phyloP scores from a whole-genome alignment of 331 rosid genomes.

The Acacia pycnantha region DNA sequence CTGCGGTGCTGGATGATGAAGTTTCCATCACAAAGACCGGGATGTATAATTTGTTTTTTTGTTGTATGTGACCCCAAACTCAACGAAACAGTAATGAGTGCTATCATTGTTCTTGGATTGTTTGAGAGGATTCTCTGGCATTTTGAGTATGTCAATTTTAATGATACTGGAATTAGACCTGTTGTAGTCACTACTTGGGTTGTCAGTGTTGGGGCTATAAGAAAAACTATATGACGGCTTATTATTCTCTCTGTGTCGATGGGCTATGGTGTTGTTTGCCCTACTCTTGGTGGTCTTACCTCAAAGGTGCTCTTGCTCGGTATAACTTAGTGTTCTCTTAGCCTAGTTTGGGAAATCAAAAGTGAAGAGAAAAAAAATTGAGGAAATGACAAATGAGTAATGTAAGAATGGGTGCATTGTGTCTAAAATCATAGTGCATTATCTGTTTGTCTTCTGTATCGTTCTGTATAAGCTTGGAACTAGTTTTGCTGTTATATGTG shows the following conservation, averaged over 20 bases:
- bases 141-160: conserved; percentile 76
- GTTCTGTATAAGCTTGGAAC: too few species aligned
- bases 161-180: conserved; percentile 79
- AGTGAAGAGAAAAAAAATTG: background rate
- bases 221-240: conserved; percentile 77
- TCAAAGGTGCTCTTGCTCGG: conserved; percentile 94
- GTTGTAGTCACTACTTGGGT: conserved; percentile 83
- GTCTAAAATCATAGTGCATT: too few species aligned
- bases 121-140: conserved; percentile 99
- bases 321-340: conserved; percentile 42
- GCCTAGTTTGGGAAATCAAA: background rate
- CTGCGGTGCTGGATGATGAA: conserved; percentile 42
- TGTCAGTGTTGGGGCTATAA: conserved; percentile 79
- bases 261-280: conserved; percentile 99
- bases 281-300: conserved; percentile 97
- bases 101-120: conserved; percentile 80
- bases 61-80: conserved; percentile 92
- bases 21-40: conserved; percentile 72
- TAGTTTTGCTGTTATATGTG: too few species aligned
- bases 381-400: background rate
- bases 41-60: conserved; percentile 91
- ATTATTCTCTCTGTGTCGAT: conserved; percentile 84
- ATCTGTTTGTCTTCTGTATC: too few species aligned
- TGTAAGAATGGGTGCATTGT: background rate
- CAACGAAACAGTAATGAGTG: conserved; percentile 72